These are phyloP conservation scores for Juglanconis sp. DNA, from an alignment of 2,329 filamentous ascomycete species.

Conservation along the genomic window DNA sequence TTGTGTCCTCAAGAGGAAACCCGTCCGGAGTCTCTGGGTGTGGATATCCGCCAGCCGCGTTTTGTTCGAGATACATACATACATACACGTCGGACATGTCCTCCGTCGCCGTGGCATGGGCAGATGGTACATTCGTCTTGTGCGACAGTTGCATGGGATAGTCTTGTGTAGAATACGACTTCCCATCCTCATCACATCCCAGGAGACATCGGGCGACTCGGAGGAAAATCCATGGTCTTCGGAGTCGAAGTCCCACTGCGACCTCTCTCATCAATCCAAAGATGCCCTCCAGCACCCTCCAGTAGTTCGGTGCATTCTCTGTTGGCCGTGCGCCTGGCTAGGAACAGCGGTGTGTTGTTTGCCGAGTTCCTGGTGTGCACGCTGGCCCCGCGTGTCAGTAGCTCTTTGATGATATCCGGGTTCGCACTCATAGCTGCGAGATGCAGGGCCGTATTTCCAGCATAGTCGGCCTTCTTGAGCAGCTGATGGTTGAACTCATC, in stretches of 20 bases:
- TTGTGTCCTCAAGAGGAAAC: too few relatives aligned
- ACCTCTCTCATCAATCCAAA: constrained; percentile 50
- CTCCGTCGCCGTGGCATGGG: too few relatives aligned
- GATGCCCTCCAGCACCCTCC: constrained; percentile 56
- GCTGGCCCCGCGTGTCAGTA: constrained; percentile 61
- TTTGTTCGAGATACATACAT: neutral
- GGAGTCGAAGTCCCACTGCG: constrained; percentile 14
- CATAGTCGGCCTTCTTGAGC: constrained; percentile 74
- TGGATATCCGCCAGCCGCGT: too few relatives aligned
- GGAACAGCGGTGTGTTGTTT: constrained; percentile 63
- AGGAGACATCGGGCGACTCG: constrained; percentile 15
- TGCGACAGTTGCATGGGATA: neutral
- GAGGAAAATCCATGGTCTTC: constrained; percentile 4
- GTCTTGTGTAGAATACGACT: neutral
- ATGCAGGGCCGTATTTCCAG: constrained; percentile 69
- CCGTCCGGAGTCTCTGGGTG: too few relatives aligned
- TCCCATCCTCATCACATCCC: constrained; percentile 5
- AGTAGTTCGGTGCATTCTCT: constrained; percentile 52
- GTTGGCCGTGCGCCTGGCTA: constrained; percentile 58
- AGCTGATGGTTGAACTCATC: constrained; percentile 55
- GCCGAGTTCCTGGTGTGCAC: constrained; percentile 64
- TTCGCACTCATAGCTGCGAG: constrained; percentile 55
- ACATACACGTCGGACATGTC: too few relatives aligned
- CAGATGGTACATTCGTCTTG: neutral
- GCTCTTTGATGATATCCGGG: constrained; percentile 53